Evolutionary conservation across 257 asterid genomes (phyloP).

Genomic region (Perilla frutescens): DNA sequence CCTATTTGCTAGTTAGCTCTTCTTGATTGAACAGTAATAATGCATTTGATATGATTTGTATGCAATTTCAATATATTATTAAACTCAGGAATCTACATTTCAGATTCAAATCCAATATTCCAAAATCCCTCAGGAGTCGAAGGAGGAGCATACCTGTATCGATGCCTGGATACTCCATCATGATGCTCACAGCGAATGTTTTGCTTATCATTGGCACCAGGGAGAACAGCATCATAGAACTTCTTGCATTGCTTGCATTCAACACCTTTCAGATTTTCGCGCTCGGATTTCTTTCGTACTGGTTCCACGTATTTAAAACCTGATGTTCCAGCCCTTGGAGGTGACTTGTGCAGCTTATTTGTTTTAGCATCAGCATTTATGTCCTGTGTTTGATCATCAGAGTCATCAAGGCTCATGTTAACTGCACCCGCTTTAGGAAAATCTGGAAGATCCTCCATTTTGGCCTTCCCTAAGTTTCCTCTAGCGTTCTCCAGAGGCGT

Average conservation of each 20-base stretch:
- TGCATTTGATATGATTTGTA: background rate
- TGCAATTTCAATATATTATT: conserved; percentile 16
- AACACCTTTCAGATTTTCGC: conserved; percentile 83
- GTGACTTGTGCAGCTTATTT: conserved; percentile 46
- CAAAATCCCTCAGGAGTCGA: conserved; percentile 96
- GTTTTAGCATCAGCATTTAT: conserved; percentile 51
- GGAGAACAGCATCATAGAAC: conserved; percentile 89
- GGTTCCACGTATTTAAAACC: conserved; percentile 85
- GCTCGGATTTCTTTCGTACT: conserved; percentile 75
- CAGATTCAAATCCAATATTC: conserved; percentile 95
- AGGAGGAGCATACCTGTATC: conserved; percentile 94
- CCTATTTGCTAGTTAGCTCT: background rate
- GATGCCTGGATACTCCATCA: conserved; percentile 94
- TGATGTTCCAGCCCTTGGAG: conserved; percentile 51
- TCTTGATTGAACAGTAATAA: conserved; percentile 20
- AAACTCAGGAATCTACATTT: conserved; percentile 53
- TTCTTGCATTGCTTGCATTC: conserved; percentile 98
- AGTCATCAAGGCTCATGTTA: conserved; percentile 44
- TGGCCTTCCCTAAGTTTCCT: conserved; percentile 55
- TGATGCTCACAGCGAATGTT: conserved; percentile 86
- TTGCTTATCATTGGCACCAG: conserved; percentile 51
- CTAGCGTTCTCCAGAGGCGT: conserved; percentile 80
- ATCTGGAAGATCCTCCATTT: conserved; percentile 46
- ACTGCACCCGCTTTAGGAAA: conserved; percentile 36
- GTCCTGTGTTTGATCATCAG: conserved; percentile 82